Conservation (phyloP, 202 grass and related monocot genomes). For the Carex sylvatica region DNA sequence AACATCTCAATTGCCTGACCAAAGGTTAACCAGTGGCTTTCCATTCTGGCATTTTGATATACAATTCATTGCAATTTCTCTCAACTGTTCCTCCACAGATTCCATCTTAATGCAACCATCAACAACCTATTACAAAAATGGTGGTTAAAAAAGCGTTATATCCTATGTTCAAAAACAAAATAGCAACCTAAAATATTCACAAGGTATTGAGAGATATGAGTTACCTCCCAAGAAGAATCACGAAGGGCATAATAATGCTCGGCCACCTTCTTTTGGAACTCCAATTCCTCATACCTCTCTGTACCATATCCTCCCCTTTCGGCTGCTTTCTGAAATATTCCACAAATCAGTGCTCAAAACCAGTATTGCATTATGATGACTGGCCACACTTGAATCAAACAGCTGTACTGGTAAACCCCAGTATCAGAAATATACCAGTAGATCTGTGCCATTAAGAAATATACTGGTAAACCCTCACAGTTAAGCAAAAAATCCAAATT, state of each 20-base stretch:
- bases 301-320: conserved; percentile 84
- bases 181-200: neutral
- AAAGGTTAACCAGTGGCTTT: conserved; percentile 56
- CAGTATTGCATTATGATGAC: conserved; percentile 1
- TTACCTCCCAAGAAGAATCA: conserved; percentile 85
- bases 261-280: conserved; percentile 87
- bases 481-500: neutral
- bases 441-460: neutral
- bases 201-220: neutral
- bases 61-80: conserved; percentile 48
- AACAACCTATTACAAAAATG: conserved; percentile 45
- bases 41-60: conserved; percentile 48
- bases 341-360: neutral
- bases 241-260: conserved; percentile 59
- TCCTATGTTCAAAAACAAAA: neutral
- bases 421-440: neutral
- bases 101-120: conserved; percentile 73
- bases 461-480: too few relatives aligned
- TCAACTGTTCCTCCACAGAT: conserved; percentile 52
- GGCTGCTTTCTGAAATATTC: conserved; percentile 74
- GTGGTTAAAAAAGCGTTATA: neutral
- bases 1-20: conserved; percentile 12
- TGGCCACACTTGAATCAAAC: neutral
- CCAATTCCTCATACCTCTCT: conserved; percentile 82
- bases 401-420: neutral